These are phyloP conservation scores for Citeromyces matritensis DNA, from an alignment of 805 yeast genomes.

Conservation along the genomic window DNA sequence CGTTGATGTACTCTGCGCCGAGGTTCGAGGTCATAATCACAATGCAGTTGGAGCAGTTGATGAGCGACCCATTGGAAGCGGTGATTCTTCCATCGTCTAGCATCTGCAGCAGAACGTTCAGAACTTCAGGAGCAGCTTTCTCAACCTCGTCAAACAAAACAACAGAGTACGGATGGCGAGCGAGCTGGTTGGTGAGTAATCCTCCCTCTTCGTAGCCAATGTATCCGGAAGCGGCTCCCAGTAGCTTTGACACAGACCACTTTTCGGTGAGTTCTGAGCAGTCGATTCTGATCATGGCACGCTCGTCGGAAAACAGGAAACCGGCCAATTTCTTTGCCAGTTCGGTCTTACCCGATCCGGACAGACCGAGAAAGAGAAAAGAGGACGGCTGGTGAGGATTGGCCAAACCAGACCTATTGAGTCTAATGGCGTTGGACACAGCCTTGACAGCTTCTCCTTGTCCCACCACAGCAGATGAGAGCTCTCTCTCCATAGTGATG, in stretches of 20 bases:
- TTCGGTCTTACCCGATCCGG: constrained; percentile 98
- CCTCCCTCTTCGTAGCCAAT: constrained; percentile 98
- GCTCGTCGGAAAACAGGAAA: constrained; percentile 89
- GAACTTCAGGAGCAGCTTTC: constrained; percentile 96
- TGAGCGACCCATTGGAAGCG: constrained; percentile 84
- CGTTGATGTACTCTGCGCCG: constrained; percentile 82
- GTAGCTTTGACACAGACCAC: constrained; percentile 84
- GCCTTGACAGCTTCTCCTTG: constrained; percentile 94
- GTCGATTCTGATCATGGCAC: constrained; percentile 94
- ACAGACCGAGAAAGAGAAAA: constrained; percentile 84
- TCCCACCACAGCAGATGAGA: constrained; percentile 79
- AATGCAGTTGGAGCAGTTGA: constrained; percentile 85
- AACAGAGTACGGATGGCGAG: constrained; percentile 92
- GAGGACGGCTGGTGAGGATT: constrained; percentile 96
- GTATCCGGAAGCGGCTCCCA: constrained; percentile 97
- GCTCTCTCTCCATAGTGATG: constrained; percentile 84
- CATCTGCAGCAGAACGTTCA: constrained; percentile 82
- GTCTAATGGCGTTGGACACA: constrained; percentile 87
- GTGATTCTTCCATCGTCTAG: constrained; percentile 95
- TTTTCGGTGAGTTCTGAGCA: constrained; percentile 95
- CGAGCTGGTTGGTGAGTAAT: constrained; percentile 79
- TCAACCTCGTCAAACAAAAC: constrained; percentile 94
- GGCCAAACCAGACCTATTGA: constrained; percentile 86
- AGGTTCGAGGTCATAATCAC: constrained; percentile 94
- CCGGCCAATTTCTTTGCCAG: constrained; percentile 95